Evolutionary conservation across 2,329 filamentous ascomycete species (phyloP), one percentile per base, ranked within the genome.

Genomic region (Aspergillus glaucus): DNA sequence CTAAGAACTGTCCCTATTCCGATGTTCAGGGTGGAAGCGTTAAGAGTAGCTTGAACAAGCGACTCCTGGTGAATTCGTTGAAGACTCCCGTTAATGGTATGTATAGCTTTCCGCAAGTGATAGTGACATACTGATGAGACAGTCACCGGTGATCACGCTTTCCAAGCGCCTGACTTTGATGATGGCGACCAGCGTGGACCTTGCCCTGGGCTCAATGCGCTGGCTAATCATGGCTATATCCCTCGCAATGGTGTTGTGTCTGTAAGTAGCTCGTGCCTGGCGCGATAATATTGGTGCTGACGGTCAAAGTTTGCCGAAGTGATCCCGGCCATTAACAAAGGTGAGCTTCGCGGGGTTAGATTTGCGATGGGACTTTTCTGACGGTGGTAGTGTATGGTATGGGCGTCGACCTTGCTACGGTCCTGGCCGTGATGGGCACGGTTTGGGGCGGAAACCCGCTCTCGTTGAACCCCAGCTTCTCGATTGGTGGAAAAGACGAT

Each of bases 361-460:
- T 34, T 34, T 34, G 32, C 12, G 32, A 34, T 34, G 6, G 32
- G 6, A 34, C 4, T n/a, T 10, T 30, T 39, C 12, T 37, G 19
- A 49, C 19, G 4, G 8, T 5, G 24, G 4, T 41, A 70, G 75
- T 78, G 1, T 76, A 66, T 22, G 73, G 74, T 3, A 78, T 79
- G 76, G 68, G 69, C 0, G 44, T 75, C 15, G 75, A 75, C 14
- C 55, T 77, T 0, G 62, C 65, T 1, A 64, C 65, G 1, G 48
- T 77, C 4, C 58, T 76, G 3, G 67, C 71, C n/a, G 61, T 73
- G 3, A 70, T 76, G 61, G 75, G 74, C 6, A 75, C 73, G 12
- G 70, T 75, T 9, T 73, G 72, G 54, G 71, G 71, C 3, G 78
- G 78, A 1, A 75, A 80, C 50, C 73, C 75, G 5, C 53, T 79